Conservation (phyloP, 345 rosid species). For the Excoecaria agallocha region DNA sequence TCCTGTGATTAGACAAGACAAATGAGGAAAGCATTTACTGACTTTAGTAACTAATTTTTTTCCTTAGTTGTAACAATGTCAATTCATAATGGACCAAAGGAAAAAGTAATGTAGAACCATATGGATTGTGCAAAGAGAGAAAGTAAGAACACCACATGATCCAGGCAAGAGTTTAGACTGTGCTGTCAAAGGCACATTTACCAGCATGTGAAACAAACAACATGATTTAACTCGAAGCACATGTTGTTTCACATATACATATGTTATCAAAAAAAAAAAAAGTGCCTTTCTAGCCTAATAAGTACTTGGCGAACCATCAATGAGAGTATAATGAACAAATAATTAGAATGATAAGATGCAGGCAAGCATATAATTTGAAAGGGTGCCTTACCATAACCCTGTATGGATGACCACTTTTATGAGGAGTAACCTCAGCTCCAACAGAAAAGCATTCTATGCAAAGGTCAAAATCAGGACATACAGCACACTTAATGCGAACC, state of each 20-base stretch:
- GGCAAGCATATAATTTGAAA: not conserved
- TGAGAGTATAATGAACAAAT: too few species aligned
- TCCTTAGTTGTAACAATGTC: not conserved
- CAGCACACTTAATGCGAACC: conserved; percentile 82
- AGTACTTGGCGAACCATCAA: not conserved
- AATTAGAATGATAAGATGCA: not conserved
- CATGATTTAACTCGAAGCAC: not conserved
- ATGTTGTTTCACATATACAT: not conserved
- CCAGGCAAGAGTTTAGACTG: not conserved
- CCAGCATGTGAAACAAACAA: not conserved
- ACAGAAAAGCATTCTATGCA: conserved; percentile 85
- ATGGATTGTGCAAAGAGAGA: conserved; percentile 3
- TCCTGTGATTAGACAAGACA: conserved; percentile 47
- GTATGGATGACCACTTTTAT: conserved; percentile 71
- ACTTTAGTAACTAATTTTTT: not conserved
- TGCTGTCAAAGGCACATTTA: not conserved
- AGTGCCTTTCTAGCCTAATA: not conserved
- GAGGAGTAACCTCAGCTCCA: conserved; percentile 78
- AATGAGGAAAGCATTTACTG: conserved; percentile 2
- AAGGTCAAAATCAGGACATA: conserved; percentile 87
- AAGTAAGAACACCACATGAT: not conserved
- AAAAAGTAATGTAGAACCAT: not conserved
- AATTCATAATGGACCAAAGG: not conserved
- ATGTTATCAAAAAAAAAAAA: not conserved
- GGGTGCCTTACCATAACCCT: conserved; percentile 69